phyloP scores from a whole-genome alignment of 2,329 filamentous ascomycete genomes.

The Aspergillus fischeri region DNA sequence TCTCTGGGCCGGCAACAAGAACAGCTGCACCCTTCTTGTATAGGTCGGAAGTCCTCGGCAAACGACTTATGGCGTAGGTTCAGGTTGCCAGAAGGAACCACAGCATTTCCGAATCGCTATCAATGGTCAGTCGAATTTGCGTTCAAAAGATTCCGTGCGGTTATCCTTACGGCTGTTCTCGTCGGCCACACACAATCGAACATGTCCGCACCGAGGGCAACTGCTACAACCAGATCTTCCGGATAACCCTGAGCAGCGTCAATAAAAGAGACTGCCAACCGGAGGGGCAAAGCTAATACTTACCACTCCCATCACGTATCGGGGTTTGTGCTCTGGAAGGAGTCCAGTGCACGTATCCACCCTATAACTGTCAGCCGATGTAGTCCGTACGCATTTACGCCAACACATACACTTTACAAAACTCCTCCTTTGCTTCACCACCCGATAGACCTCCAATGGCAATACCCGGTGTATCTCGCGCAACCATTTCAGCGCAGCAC shows the following conservation, averaged over 20 bases:
- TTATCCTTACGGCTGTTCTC: constrained; percentile 65
- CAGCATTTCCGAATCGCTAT: constrained; percentile 83
- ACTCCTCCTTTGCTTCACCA: constrained; percentile 89
- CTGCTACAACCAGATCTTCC: constrained; percentile 88
- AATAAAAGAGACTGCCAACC: constrained; percentile 9
- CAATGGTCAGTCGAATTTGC: neutral
- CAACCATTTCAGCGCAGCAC: constrained; percentile 84
- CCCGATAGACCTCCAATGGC: constrained; percentile 93
- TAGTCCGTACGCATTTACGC: neutral
- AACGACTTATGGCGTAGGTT: constrained; percentile 76
- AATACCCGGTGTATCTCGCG: constrained; percentile 87
- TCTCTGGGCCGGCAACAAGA: constrained; percentile 65
- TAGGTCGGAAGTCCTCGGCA: constrained; percentile 73
- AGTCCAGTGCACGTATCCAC: constrained; percentile 80
- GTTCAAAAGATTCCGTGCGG: neutral
- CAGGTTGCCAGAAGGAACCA: constrained; percentile 75
- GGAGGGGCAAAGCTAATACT: constrained; percentile 16
- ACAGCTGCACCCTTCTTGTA: constrained; percentile 81
- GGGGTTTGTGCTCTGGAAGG: constrained; percentile 85
- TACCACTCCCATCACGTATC: constrained; percentile 96
- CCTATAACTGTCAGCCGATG: constrained; percentile 25
- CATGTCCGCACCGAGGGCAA: constrained; percentile 96
- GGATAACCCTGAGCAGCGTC: constrained; percentile 66
- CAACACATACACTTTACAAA: constrained; percentile 66
- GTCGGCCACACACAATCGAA: constrained; percentile 99